These are phyloP conservation scores for Allantophomopsis cytisporea DNA, from an alignment of 2,329 filamentous ascomycete genomes.

Conservation along the genomic window DNA sequence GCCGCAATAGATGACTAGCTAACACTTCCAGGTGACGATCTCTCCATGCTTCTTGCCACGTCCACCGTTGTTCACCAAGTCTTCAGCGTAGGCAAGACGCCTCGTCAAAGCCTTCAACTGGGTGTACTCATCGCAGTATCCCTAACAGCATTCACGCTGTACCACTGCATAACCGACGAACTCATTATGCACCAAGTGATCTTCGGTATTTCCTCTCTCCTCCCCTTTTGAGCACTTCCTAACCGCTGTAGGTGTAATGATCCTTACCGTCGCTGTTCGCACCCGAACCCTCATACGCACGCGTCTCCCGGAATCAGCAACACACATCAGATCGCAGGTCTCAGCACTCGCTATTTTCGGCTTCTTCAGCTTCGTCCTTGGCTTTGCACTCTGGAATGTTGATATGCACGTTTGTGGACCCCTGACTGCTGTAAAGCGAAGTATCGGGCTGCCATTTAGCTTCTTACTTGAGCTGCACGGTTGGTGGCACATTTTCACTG, in stretches of 20 bases:
- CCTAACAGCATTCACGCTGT: conserved; percentile 25
- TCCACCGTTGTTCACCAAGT: conserved; percentile 36
- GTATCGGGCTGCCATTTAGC: conserved; percentile 37
- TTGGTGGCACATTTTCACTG: conserved; percentile 51
- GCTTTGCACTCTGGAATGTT: conserved; percentile 35
- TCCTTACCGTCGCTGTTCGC: conserved; percentile 9
- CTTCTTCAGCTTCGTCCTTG: not conserved
- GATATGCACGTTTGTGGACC: conserved; percentile 36
- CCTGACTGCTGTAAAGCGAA: conserved; percentile 28
- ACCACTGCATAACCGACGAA: conserved; percentile 15
- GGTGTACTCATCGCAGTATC: conserved; percentile 26
- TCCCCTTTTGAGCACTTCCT: not conserved
- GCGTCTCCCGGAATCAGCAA: conserved; percentile 6
- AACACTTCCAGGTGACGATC: conserved; percentile 29
- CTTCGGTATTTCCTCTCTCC: conserved; percentile 7
- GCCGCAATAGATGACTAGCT: conserved; percentile 18
- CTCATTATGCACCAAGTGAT: conserved; percentile 11
- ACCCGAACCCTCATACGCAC: conserved; percentile 14
- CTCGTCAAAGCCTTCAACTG: conserved; percentile 22
- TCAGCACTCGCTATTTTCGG: too few relatives aligned
- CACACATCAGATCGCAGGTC: too few relatives aligned
- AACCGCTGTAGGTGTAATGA: conserved; percentile 8
- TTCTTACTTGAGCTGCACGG: conserved; percentile 45
- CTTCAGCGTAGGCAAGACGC: conserved; percentile 28
- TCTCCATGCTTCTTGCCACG: conserved; percentile 42